Percentiles rank a stretch among this genome's conserved stretches.
Evolutionary conservation across 768 basidiomycete species (phyloP).

Genomic region (Gautieria morchelliformis): DNA sequence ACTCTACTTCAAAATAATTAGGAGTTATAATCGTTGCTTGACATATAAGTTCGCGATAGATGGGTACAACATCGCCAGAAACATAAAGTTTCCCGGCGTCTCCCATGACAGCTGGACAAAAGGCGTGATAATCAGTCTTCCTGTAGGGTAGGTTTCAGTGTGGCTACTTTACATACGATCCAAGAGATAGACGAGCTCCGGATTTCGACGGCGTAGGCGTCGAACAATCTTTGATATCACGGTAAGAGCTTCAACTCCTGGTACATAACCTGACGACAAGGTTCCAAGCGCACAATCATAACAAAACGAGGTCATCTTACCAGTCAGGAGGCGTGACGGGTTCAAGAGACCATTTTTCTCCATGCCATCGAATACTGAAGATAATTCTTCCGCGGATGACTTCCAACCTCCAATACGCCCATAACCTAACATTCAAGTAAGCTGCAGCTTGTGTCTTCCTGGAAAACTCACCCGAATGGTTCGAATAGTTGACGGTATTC

Average conservation of each 20-base stretch:
- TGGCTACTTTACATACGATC: conserved; percentile 58
- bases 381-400: conserved; percentile 69
- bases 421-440: conserved; percentile 52
- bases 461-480: conserved; percentile 65
- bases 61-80: conserved; percentile 73
- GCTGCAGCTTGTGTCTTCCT: not conserved
- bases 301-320: conserved; percentile 24
- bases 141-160: not conserved
- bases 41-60: conserved; percentile 73
- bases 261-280: conserved; percentile 62
- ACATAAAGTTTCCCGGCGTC: conserved; percentile 88
- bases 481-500: conserved; percentile 91
- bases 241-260: conserved; percentile 66
- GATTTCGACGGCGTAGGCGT: conserved; percentile 47
- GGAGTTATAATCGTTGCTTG: conserved; percentile 92
- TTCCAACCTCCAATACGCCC: conserved; percentile 71
- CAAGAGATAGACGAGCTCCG: conserved; percentile 71
- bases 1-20: conserved; percentile 99
- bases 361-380: conserved; percentile 62
- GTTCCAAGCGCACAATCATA: not conserved
- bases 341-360: conserved; percentile 65
- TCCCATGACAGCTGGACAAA: conserved; percentile 75
- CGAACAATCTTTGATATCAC: conserved; percentile 54
- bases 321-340: conserved; percentile 72
- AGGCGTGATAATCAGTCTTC: not conserved